Percentiles rank a stretch among this genome's conserved stretches.
phyloP scores from a whole-genome alignment of 129 eudicot species.

The Tanacetum coccineum region DNA sequence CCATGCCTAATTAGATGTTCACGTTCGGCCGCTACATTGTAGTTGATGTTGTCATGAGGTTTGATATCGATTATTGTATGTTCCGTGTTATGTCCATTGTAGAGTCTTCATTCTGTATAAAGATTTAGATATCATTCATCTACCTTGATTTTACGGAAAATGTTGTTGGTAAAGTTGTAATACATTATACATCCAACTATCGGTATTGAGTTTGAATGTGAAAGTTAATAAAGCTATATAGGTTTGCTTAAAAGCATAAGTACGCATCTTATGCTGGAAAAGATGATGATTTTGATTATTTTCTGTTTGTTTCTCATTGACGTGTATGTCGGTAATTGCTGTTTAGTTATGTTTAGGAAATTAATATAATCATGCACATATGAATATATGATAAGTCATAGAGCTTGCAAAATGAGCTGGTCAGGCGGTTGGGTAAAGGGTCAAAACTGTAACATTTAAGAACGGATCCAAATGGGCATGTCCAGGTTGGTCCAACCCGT shows the following conservation, averaged over 20 bases:
- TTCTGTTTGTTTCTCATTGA: background rate
- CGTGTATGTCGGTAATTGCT: no score
- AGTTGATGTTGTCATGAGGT: no score
- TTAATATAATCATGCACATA: background rate
- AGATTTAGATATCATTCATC: no score
- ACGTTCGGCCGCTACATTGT: no score
- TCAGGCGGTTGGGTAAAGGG: background rate
- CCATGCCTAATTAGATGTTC: no score
- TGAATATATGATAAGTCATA: background rate
- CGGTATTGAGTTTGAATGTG: background rate
- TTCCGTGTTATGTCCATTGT: no score
- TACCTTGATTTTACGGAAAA: background rate
- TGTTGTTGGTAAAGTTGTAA: slow-evolving; percentile 10
- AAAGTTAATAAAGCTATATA: background rate
- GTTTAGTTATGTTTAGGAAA: no score
- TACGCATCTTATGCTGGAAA: background rate
- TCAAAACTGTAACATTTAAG: no score
- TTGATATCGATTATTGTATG: no score
- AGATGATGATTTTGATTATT: background rate
- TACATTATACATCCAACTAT: background rate
- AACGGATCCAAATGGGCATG: no score
- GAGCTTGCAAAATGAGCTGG: background rate
- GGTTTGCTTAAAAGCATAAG: background rate
- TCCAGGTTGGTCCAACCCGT: no score
- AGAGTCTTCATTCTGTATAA: no score